Evolutionary conservation across 2,329 filamentous ascomycete species (phyloP).

Genomic region (Botrytis squamosa): DNA sequence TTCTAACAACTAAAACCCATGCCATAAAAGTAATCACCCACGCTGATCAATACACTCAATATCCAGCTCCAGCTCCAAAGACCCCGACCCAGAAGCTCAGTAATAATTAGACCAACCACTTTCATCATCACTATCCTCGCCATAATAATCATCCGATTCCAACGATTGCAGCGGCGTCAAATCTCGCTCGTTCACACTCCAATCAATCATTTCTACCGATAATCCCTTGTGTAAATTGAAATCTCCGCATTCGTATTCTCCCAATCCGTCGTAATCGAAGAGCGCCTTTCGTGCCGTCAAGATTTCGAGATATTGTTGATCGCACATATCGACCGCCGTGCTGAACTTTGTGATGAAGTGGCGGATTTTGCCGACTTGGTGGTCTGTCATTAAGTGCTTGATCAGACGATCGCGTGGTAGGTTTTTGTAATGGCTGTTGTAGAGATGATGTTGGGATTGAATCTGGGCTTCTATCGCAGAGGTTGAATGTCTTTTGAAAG

Average conservation of each 20-base stretch:
- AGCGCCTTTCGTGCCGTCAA: neutral
- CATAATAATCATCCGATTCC: neutral
- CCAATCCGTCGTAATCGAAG: neutral
- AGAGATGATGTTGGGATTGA: neutral
- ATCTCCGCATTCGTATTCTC: neutral
- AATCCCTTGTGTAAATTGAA: neutral
- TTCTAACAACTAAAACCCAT: neutral
- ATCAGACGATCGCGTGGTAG: conserved; percentile 2
- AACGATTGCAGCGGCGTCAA: neutral
- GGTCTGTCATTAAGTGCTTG: neutral
- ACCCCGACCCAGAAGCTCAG: neutral
- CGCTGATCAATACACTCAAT: neutral
- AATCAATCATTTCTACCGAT: neutral
- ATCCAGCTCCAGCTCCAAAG: neutral
- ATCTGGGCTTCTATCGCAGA: neutral
- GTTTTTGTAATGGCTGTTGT: neutral
- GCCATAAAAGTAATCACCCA: neutral
- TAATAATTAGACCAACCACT: neutral
- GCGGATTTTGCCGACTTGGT: neutral
- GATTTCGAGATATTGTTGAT: conserved; percentile 4
- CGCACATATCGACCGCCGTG: neutral
- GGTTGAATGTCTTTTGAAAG: neutral
- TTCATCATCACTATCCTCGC: neutral
- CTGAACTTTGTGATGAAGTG: neutral
- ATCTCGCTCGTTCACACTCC: neutral